Conservation (phyloP, 2,329 filamentous ascomycete genomes). For the Diplodia sapinea region DNA sequence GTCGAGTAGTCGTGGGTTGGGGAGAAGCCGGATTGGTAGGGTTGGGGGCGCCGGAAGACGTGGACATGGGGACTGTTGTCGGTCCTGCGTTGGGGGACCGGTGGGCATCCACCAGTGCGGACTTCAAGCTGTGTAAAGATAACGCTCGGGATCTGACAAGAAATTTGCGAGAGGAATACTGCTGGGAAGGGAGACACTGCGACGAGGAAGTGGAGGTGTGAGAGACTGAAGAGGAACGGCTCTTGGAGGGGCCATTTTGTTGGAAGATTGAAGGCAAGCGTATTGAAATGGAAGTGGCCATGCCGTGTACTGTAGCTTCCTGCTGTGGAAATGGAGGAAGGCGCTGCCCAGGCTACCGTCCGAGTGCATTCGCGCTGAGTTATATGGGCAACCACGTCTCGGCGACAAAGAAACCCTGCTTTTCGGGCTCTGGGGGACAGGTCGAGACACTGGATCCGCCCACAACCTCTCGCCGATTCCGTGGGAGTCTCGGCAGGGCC, state of each 20-base stretch:
- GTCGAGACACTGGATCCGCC: not conserved
- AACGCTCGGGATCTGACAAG: slow-evolving; percentile 8
- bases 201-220: slow-evolving; percentile 4
- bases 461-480: not conserved
- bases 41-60: not conserved
- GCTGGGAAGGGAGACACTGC: not conserved
- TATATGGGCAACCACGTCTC: not conserved
- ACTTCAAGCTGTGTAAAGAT: slow-evolving; percentile 25
- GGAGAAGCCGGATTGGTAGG: slow-evolving; percentile 8
- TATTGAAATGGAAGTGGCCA: slow-evolving; percentile 7
- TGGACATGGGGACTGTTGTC: slow-evolving; percentile 15
- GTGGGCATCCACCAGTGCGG: slow-evolving; percentile 19
- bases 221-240: not conserved
- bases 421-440: not conserved
- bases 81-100: not conserved
- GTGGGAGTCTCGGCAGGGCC: not conserved
- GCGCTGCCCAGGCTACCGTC: not conserved
- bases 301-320: not conserved
- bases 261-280: slow-evolving; percentile 11
- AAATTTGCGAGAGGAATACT: slow-evolving; percentile 11
- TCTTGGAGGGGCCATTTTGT: not conserved
- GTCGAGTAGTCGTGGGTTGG: slow-evolving; percentile 1
- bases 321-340: not conserved
- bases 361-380: not conserved
- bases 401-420: slow-evolving; percentile 14